Conservation (phyloP, 495 filamentous ascomycete species). For the Aspergillus panamensis region DNA sequence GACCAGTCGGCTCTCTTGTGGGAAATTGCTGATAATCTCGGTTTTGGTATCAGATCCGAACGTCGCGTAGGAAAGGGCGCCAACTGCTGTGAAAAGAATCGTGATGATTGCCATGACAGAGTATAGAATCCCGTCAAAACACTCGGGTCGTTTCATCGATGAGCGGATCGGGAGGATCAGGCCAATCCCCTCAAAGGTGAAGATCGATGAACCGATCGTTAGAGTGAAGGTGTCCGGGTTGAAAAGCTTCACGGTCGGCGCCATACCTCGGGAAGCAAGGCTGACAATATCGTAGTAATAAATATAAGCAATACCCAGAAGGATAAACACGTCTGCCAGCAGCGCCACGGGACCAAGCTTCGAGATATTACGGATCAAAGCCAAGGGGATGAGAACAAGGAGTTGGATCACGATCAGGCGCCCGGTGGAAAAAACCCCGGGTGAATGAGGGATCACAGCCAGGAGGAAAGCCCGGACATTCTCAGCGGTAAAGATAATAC, state of each 20-base stretch:
- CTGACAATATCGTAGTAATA: slow-evolving; percentile 88
- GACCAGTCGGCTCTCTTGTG: slow-evolving; percentile 82
- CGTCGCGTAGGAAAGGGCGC: slow-evolving; percentile 86
- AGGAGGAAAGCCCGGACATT: slow-evolving; percentile 84
- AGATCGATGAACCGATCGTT: slow-evolving; percentile 92
- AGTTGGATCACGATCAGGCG: slow-evolving; percentile 83
- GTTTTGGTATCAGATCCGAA: slow-evolving; percentile 87
- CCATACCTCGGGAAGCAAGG: slow-evolving; percentile 62
- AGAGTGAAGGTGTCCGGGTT: slow-evolving; percentile 80
- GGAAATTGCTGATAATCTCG: slow-evolving; percentile 85
- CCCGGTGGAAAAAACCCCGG: slow-evolving; percentile 66
- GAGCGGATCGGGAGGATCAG: slow-evolving; percentile 93
- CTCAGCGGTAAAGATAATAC: slow-evolving; percentile 90
- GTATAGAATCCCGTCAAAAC: slow-evolving; percentile 77
- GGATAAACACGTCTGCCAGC: slow-evolving; percentile 83
- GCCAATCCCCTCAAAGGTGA: slow-evolving; percentile 93
- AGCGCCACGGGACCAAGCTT: slow-evolving; percentile 80
- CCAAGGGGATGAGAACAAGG: slow-evolving; percentile 79
- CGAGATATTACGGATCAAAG: slow-evolving; percentile 83
- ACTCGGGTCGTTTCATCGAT: slow-evolving; percentile 77
- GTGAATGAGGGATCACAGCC: slow-evolving; percentile 58
- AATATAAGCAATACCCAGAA: slow-evolving; percentile 79
- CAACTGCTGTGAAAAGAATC: slow-evolving; percentile 77
- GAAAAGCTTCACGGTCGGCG: slow-evolving; percentile 72
- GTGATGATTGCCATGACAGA: slow-evolving; percentile 87